Conservation (phyloP, 257 asterid genomes). For the Lycium barbarum region DNA sequence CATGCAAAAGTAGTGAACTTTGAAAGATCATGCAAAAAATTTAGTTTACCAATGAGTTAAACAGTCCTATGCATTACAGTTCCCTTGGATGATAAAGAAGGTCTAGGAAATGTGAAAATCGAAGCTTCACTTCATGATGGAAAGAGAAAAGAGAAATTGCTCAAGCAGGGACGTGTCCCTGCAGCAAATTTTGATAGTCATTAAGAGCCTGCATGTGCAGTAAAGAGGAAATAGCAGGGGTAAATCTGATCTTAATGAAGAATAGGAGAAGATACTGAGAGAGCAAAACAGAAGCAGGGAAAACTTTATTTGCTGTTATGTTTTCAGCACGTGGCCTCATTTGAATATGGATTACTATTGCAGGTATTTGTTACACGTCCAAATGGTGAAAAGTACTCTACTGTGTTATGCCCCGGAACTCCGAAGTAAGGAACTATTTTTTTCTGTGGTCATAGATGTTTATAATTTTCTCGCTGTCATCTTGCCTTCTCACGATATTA, state of each 20-base stretch:
- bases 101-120: constrained; percentile 18
- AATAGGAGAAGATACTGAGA: background rate
- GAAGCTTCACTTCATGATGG: constrained; percentile 17
- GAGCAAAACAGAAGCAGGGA: constrained; percentile 16
- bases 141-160: constrained; percentile 9
- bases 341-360: constrained; percentile 32
- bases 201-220: constrained; percentile 2
- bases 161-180: background rate
- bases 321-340: constrained; percentile 24
- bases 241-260: background rate
- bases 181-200: background rate
- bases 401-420: constrained; percentile 77
- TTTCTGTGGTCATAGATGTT: constrained; percentile 26
- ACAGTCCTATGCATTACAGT: constrained; percentile 11
- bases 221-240: background rate
- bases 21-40: background rate
- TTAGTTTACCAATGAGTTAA: background rate
- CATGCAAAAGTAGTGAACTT: background rate
- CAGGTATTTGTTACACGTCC: constrained; percentile 90
- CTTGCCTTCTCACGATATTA: background rate
- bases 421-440: constrained; percentile 58
- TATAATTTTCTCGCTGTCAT: background rate
- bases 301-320: background rate
- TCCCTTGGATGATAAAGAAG: constrained; percentile 4
- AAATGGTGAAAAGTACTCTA: constrained; percentile 69